These are phyloP conservation scores for Suillus brevipes DNA, from an alignment of 768 basidiomycete genomes.

Conservation along the genomic window DNA sequence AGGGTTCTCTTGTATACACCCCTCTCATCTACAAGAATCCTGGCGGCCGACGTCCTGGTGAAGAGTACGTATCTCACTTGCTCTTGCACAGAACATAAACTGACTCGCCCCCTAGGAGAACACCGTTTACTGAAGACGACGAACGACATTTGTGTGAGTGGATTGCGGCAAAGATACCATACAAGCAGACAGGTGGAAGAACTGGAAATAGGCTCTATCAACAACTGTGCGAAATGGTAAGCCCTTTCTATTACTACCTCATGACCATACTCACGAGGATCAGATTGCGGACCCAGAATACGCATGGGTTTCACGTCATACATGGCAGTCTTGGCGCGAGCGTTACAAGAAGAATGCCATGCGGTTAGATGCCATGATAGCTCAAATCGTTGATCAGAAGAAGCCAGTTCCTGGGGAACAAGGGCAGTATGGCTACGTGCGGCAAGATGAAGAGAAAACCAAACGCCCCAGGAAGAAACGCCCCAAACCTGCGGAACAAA, in stretches of 20 bases:
- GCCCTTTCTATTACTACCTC: slow-evolving; percentile 11
- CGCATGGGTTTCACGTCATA: slow-evolving; percentile 78
- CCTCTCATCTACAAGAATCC: slow-evolving; percentile 83
- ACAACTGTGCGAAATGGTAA: slow-evolving; percentile 73
- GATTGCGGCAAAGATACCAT: slow-evolving; percentile 83
- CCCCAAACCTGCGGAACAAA: slow-evolving; percentile 31
- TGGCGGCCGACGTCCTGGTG: slow-evolving; percentile 76
- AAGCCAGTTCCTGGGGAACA: slow-evolving; percentile 71
- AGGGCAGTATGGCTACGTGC: slow-evolving; percentile 81
- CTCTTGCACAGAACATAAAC: slow-evolving; percentile 1
- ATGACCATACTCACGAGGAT: slow-evolving; percentile 5
- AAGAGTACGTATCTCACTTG: slow-evolving; percentile 57
- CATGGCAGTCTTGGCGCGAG: slow-evolving; percentile 90
- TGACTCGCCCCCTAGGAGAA: slow-evolving; percentile 49
- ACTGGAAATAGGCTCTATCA: slow-evolving; percentile 84
- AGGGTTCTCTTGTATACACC: slow-evolving; percentile 62
- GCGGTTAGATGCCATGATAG: slow-evolving; percentile 65
- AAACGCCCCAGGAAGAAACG: slow-evolving; percentile 57
- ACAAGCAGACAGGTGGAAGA: slow-evolving; percentile 77
- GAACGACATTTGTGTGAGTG: slow-evolving; percentile 73
- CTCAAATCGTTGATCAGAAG: slow-evolving; percentile 66
- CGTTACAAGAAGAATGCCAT: slow-evolving; percentile 81
- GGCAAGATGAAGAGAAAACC: slow-evolving; percentile 68
- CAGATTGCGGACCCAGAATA: slow-evolving; percentile 71
- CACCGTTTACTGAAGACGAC: slow-evolving; percentile 75